Evolutionary conservation across 768 basidiomycete genomes (phyloP).

Genomic region (Lentinula sp.): DNA sequence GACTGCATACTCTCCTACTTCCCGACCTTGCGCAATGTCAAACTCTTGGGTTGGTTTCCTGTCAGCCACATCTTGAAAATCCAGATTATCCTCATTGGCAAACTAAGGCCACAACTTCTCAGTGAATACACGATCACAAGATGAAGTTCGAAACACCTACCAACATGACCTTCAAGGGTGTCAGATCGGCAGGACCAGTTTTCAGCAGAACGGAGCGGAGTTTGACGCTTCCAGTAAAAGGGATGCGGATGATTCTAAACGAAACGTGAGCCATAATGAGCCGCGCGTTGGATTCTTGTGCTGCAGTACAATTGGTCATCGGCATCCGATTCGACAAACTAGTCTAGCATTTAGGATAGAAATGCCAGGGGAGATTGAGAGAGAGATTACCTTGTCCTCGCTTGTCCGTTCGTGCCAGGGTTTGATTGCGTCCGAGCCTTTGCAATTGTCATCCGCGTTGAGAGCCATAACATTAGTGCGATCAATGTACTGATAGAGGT

Average conservation of each 20-base stretch:
- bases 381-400: constrained; percentile 53
- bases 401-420: constrained; percentile 78
- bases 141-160: constrained; percentile 32
- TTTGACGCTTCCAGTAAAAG: constrained; percentile 85
- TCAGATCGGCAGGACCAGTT: constrained; percentile 74
- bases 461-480: constrained; percentile 74
- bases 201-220: constrained; percentile 79
- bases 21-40: constrained; percentile 58
- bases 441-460: constrained; percentile 42
- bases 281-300: neutral
- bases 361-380: neutral
- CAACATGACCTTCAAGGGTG: constrained; percentile 64
- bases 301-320: constrained; percentile 78
- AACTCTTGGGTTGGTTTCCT: constrained; percentile 68
- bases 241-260: constrained; percentile 73
- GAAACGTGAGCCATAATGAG: constrained; percentile 1
- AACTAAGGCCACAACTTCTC: constrained; percentile 40
- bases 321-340: constrained; percentile 86
- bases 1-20: constrained; percentile 80
- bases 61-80: constrained; percentile 70
- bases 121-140: neutral
- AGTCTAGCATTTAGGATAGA: constrained; percentile 6
- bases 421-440: constrained; percentile 65
- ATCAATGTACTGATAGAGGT: constrained; percentile 73
- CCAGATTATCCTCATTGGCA: constrained; percentile 69